Evolutionary conservation across 2,329 filamentous ascomycete species (phyloP), one percentile per base, ranked within the genome.

Genomic region (Pezicula carpinea): DNA sequence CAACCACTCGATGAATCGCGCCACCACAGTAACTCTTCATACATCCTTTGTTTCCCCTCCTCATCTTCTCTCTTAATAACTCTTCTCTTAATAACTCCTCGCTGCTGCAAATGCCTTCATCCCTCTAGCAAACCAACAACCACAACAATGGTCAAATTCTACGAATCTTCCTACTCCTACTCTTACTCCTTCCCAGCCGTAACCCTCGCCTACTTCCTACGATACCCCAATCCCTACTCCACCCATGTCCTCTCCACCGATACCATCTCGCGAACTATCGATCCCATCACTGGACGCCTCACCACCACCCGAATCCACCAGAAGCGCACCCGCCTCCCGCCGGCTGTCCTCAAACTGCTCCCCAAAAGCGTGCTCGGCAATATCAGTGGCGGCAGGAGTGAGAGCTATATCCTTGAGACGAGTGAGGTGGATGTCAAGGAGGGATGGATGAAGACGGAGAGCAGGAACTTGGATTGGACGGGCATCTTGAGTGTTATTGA

Each of bases 201-300:
- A 52, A 89, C 87, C 41, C 83, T 93, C 66, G 88, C 88, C 70
- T 93, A 89, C 76, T 93, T 92, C 70, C 83, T 93, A 42, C 87
- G 88, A 55, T 93, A 93, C 69, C 89, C 87, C 50, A 93, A 92
- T 62, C 88, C 88, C 6, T 91, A 92, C 71, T 84, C 83, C 55
- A 82, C 79, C 53, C 88, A 93, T 70, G 88, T 93, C 44, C 73
- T 90, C 58, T 89, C 85, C 62, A 90, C 87, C 66, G 88, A 93
- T 67, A 89, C 87, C 59, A 88, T 93, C 65, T 80, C 81, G 41
- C 85, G 82, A 54, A 73, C 78, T 65, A 80, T 89, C 67, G 87
- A 92, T 66, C 76, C 83, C 6, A 70, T 69, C n/a, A 87, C 85
- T 1, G 85, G 87, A 57, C 83, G 84, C 42, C 74, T 93, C 19